phyloP scores from a whole-genome alignment of 352 stramenopile genomes.

The Phytophthora sansomeana region DNA sequence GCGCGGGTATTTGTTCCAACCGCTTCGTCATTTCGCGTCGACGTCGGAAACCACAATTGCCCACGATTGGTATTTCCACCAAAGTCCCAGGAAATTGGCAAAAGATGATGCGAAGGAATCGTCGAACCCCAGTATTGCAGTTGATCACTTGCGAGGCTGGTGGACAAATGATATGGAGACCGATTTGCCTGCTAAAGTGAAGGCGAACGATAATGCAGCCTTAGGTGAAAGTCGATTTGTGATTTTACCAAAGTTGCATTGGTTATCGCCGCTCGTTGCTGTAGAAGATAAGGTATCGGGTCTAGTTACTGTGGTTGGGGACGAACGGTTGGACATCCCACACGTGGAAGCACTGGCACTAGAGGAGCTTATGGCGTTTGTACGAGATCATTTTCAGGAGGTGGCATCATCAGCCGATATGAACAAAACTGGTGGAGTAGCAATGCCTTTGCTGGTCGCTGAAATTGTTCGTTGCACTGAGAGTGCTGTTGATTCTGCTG shows the following conservation, averaged over 20 bases:
- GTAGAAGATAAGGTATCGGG: slow-evolving; percentile 28
- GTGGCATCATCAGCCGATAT: slow-evolving; percentile 20
- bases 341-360: slow-evolving; percentile 44
- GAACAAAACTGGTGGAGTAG: slow-evolving; percentile 42
- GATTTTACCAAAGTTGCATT: slow-evolving; percentile 77
- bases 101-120: slow-evolving; percentile 1
- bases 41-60: slow-evolving; percentile 52
- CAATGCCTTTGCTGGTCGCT: slow-evolving; percentile 69
- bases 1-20: slow-evolving; percentile 74
- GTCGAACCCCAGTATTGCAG: slow-evolving; percentile 45
- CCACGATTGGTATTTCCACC: slow-evolving; percentile 61
- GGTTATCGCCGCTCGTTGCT: slow-evolving; percentile 60
- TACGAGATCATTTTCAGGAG: slow-evolving; percentile 50
- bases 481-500: slow-evolving; percentile 19
- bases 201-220: slow-evolving; percentile 32
- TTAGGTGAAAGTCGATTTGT: slow-evolving; percentile 60
- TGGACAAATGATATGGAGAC: slow-evolving; percentile 63
- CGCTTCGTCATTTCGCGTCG: slow-evolving; percentile 51
- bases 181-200: slow-evolving; percentile 49
- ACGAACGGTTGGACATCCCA: slow-evolving; percentile 43
- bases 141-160: slow-evolving; percentile 67
- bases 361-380: slow-evolving; percentile 43
- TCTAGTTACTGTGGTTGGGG: slow-evolving; percentile 40
- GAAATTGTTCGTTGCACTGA: slow-evolving; percentile 50
- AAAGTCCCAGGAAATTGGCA: slow-evolving; percentile 25